A percentile compares a stretch with the other conserved stretches of the same genome.
Evolutionary conservation across 2,329 filamentous ascomycete species (phyloP).

Genomic region (Claviceps maximensis): DNA sequence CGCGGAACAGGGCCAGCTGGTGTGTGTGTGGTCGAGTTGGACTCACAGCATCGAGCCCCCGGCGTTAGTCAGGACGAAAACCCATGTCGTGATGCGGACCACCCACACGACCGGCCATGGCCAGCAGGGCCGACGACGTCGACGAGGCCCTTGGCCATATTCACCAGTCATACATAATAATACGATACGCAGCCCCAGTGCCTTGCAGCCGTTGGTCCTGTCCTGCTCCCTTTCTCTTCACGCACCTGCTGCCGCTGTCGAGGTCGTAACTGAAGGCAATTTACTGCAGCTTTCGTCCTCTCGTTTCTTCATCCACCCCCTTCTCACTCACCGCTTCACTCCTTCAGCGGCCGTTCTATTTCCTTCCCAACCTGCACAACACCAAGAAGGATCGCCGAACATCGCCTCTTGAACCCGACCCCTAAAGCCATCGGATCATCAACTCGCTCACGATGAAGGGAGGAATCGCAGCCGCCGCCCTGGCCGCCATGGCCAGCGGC

Average conservation of each 20-base stretch:
- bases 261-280: constrained; percentile 34
- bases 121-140: background rate
- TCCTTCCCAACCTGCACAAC: constrained; percentile 5
- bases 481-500: constrained; percentile 43
- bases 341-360: constrained; percentile 76
- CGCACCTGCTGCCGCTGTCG: constrained; percentile 30
- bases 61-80: too few relatives aligned
- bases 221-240: constrained; percentile 23
- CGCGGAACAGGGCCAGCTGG: too few relatives aligned
- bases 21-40: too few relatives aligned
- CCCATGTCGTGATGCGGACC: background rate
- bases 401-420: background rate
- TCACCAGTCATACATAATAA: constrained; percentile 22
- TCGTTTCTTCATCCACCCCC: constrained; percentile 22
- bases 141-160: background rate
- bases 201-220: constrained; percentile 13
- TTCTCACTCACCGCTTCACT: constrained; percentile 56
- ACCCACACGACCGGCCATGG: background rate
- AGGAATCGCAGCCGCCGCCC: constrained; percentile 50
- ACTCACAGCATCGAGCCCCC: too few relatives aligned
- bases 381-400: background rate
- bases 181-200: constrained; percentile 14
- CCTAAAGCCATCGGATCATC: constrained; percentile 14
- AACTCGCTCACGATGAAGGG: constrained; percentile 55
- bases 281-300: constrained; percentile 33